Percentiles rank a stretch among this genome's conserved stretches.
phyloP scores from a whole-genome alignment of 2,329 filamentous ascomycete species.

The Penicillium sp. region DNA sequence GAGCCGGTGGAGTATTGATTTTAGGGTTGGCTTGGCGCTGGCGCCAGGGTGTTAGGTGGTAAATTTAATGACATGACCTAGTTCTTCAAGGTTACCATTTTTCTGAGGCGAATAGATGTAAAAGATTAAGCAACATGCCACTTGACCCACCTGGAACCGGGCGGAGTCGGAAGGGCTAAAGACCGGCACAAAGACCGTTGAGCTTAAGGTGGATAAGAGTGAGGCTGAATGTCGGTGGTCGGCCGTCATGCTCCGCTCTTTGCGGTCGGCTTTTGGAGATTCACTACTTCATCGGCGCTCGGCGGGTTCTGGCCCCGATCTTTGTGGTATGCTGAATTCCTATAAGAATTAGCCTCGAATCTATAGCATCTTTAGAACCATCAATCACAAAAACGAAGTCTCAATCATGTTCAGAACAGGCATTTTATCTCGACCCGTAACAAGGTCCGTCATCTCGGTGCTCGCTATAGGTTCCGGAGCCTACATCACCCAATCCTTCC shows the following conservation, averaged over 20 bases:
- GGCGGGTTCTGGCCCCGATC: background rate
- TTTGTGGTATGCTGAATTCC: background rate
- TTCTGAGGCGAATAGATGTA: no score
- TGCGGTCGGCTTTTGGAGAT: background rate
- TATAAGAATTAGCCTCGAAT: background rate
- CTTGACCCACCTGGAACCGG: no score
- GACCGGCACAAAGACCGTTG: background rate
- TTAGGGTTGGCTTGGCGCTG: background rate
- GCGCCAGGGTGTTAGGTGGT: background rate
- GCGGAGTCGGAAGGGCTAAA: no score
- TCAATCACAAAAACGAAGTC: background rate
- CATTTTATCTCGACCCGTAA: background rate
- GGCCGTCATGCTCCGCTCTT: background rate
- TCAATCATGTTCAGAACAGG: background rate
- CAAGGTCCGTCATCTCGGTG: background rate
- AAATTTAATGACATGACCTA: constrained; percentile 2
- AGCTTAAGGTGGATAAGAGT: background rate
- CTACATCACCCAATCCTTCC: constrained; percentile 1
- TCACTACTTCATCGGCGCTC: background rate
- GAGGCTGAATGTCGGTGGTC: background rate
- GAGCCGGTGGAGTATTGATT: constrained; percentile 1
- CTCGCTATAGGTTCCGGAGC: constrained; percentile 4
- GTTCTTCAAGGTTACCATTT: no score
- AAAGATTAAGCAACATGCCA: no score
- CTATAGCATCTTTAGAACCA: no score